Conservation (phyloP, 2,329 filamentous ascomycete species). For the Drechmeria coniospora region DNA sequence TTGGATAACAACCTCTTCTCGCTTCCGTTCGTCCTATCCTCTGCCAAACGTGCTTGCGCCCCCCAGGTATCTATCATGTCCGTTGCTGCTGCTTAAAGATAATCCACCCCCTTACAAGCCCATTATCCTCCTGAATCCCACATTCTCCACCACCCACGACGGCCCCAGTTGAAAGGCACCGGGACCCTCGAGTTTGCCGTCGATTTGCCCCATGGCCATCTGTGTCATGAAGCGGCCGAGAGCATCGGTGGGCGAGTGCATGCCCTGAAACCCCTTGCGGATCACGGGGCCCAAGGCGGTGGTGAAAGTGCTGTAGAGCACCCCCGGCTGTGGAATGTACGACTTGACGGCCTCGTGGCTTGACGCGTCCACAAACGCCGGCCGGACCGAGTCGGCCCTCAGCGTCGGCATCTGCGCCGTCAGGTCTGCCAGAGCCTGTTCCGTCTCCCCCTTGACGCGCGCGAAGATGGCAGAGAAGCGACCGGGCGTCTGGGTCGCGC, state of each 20-base stretch:
- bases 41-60: too few relatives aligned
- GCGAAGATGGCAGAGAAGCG: constrained; percentile 42
- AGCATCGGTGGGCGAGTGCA: constrained; percentile 25
- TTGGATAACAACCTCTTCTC: too few relatives aligned
- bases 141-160: constrained; percentile 20
- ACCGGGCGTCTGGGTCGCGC: constrained; percentile 41
- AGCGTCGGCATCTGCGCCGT: constrained; percentile 28
- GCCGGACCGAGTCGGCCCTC: constrained; percentile 40
- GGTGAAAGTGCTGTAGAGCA: constrained; percentile 4
- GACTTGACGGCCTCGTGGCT: constrained; percentile 24
- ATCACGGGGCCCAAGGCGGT: constrained; percentile 13
- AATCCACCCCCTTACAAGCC: constrained; percentile 14
- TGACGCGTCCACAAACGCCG: constrained; percentile 38
- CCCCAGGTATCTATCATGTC: too few relatives aligned
- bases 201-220: constrained; percentile 26
- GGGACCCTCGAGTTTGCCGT: constrained; percentile 10
- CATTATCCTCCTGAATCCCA: constrained; percentile 17
- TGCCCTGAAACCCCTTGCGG: constrained; percentile 6
- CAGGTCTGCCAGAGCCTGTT: constrained; percentile 41
- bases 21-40: too few relatives aligned
- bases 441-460: constrained; percentile 51
- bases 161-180: constrained; percentile 19
- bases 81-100: background rate
- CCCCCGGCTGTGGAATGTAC: constrained; percentile 21
- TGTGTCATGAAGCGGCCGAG: constrained; percentile 28